Percentiles rank a stretch among this genome's conserved stretches.
Evolutionary conservation across 1,284 basidiomycete genomes (phyloP).

Genomic region (Tausonia pullulans): DNA sequence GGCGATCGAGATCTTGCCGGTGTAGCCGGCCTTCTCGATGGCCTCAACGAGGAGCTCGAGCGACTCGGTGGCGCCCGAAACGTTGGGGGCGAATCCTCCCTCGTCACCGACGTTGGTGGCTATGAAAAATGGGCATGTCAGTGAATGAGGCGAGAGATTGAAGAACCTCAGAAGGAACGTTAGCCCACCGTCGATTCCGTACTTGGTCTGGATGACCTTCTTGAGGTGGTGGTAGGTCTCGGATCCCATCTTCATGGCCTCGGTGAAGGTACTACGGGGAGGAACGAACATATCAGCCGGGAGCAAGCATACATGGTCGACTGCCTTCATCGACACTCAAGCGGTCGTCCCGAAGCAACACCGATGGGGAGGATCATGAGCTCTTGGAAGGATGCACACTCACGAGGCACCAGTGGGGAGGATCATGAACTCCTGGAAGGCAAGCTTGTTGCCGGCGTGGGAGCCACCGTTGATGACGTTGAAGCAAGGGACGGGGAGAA

Average conservation of each 20-base stretch:
- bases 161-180: not conserved
- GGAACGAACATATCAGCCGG: not conserved
- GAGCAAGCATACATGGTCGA: not conserved
- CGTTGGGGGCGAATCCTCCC: conserved; percentile 98
- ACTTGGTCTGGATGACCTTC: conserved; percentile 98
- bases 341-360: conserved; percentile 48
- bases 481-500: conserved; percentile 84
- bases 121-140: conserved; percentile 27
- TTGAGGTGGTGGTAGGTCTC: conserved; percentile 98
- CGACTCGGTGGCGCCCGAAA: conserved; percentile 90
- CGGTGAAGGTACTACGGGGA: conserved; percentile 53
- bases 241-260: conserved; percentile 96
- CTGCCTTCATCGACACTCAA: not conserved
- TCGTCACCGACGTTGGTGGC: conserved; percentile 99
- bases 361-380: conserved; percentile 99
- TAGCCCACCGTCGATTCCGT: conserved; percentile 81
- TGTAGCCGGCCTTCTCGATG: conserved; percentile 95
- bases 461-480: conserved; percentile 99
- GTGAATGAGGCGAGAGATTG: not conserved
- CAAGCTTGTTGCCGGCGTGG: conserved; percentile 98
- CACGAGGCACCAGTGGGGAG: conserved; percentile 79
- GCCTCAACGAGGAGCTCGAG: conserved; percentile 92
- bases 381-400: conserved; percentile 70
- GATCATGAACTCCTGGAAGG: conserved; percentile 99
- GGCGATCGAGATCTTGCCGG: conserved; percentile 97